phyloP scores from a whole-genome alignment of 371 early-diverging fungal genomes.

The Apophysomyces variabilis region DNA sequence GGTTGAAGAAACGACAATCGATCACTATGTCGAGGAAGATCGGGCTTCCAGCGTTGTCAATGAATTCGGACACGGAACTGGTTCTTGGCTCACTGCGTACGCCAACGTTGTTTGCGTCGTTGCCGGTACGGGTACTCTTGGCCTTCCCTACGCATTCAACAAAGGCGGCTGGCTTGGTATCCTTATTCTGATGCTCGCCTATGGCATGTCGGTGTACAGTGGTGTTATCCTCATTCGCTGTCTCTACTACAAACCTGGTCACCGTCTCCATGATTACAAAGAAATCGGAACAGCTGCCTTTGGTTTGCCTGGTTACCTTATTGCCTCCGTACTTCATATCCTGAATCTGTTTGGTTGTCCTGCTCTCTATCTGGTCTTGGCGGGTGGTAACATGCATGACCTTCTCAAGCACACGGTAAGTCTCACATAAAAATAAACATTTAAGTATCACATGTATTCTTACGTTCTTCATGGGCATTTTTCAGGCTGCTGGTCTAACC shows the following conservation, averaged over 20 bases:
- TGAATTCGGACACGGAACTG: slow-evolving; percentile 47
- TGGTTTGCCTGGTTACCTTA: slow-evolving; percentile 61
- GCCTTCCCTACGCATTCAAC: slow-evolving; percentile 58
- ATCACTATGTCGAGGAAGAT: slow-evolving; percentile 40
- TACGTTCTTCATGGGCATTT: neutral
- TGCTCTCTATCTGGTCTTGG: slow-evolving; percentile 79
- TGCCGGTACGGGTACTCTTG: slow-evolving; percentile 87
- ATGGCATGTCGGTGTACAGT: slow-evolving; percentile 43
- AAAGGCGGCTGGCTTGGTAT: slow-evolving; percentile 54
- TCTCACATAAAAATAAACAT: slow-evolving; percentile 1
- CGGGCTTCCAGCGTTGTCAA: slow-evolving; percentile 21
- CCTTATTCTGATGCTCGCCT: slow-evolving; percentile 42
- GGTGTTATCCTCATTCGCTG: slow-evolving; percentile 44
- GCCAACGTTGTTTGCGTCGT: slow-evolving; percentile 79
- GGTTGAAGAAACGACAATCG: slow-evolving; percentile 39
- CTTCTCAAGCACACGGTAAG: slow-evolving; percentile 47
- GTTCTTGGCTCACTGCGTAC: slow-evolving; percentile 51
- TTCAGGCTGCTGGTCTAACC: slow-evolving; percentile 28
- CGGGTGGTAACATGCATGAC: slow-evolving; percentile 64
- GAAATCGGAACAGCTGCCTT: slow-evolving; percentile 68
- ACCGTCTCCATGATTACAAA: slow-evolving; percentile 63
- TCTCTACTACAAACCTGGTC: slow-evolving; percentile 47
- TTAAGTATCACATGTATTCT: slow-evolving; percentile 5
- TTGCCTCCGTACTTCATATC: slow-evolving; percentile 70
- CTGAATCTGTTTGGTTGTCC: slow-evolving; percentile 74